Base-by-base conservation (phyloP, 176 grass and related monocot genomes). In the Tuctoria greenei region DNA sequence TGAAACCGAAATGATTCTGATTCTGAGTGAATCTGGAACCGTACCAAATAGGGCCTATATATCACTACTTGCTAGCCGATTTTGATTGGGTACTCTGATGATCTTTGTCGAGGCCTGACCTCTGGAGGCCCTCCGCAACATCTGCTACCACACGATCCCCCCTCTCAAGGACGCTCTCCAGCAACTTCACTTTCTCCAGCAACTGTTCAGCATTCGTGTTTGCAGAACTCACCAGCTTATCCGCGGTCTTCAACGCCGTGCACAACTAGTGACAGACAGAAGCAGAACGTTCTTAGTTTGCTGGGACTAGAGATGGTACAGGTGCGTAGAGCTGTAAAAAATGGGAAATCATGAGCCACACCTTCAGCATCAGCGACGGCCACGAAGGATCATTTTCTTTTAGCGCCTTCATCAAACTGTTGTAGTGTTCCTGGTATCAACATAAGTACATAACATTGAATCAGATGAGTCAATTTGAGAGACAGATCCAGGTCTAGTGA, bases 331-430 rank as follows among this genome's bases (percentile, higher is more conserved):
- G 7, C 7, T 20, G 18, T 0, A 72, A 42, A 61, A 11, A 0
- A 2, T 47, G 58, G 16, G 69, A 18, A 69, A 55, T n/a, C 4
- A 55, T 61, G 43, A 78, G 44, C 26, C 37, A 49, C 38, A 84
- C 86, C 81, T 80, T 84, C 21, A 84, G 69, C 81, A 84, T 88
- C 45, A 84, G 61, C 1, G 64, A 79, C 13, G 86, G 86, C 86
- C 86, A 88, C 35, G 75, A 80, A 24, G 81, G 86, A 10, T 80
- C 76, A 39, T 88, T 88, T 47, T 84, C 75, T 56, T 42, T 45
- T 4, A 84, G 70, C 0, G 75, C 66, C 57, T 88, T 84, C 81
- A 84, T 80, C 81, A 88, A 47, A 80, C 57, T 75, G 63, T 75
- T 59, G 61, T 88, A 88, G 23, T 84, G 62, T 65, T 84, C 81